phyloP scores from a whole-genome alignment of 768 basidiomycete genomes.

The Artomyces pyxidatus region DNA sequence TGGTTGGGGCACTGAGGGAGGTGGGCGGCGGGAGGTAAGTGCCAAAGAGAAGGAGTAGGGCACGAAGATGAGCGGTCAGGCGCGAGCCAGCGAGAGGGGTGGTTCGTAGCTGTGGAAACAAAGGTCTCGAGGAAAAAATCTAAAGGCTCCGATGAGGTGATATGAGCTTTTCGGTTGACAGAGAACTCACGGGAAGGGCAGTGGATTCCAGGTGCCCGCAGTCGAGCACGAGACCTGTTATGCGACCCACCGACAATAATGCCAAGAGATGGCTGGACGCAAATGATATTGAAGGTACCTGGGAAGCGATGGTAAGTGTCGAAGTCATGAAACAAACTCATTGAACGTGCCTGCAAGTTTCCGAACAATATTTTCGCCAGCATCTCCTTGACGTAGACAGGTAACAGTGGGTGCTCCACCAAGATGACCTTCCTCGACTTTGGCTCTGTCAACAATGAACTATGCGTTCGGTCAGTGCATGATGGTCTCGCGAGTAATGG shows the following conservation, averaged over 20 bases:
- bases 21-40: conserved; percentile 79
- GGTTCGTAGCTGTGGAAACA: conserved; percentile 75
- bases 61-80: conserved; percentile 72
- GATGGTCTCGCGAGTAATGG: conserved; percentile 10
- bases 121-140: conserved; percentile 86
- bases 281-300: conserved; percentile 95
- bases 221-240: conserved; percentile 91
- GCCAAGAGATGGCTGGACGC: conserved; percentile 82
- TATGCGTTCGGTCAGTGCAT: conserved; percentile 25
- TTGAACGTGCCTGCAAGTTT: conserved; percentile 61
- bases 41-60: conserved; percentile 76
- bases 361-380: conserved; percentile 83
- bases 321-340: neutral
- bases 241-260: conserved; percentile 76
- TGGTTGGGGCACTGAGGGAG: conserved; percentile 56
- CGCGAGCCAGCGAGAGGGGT: conserved; percentile 83
- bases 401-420: conserved; percentile 83
- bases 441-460: conserved; percentile 88
- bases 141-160: conserved; percentile 68
- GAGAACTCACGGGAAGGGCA: conserved; percentile 65
- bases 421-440: conserved; percentile 93
- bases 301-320: conserved; percentile 4
- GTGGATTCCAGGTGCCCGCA: conserved; percentile 89
- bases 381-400: conserved; percentile 80
- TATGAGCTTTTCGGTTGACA: neutral